Conservation (phyloP, 78 protist species). For the Speleostelium caveatum region DNA sequence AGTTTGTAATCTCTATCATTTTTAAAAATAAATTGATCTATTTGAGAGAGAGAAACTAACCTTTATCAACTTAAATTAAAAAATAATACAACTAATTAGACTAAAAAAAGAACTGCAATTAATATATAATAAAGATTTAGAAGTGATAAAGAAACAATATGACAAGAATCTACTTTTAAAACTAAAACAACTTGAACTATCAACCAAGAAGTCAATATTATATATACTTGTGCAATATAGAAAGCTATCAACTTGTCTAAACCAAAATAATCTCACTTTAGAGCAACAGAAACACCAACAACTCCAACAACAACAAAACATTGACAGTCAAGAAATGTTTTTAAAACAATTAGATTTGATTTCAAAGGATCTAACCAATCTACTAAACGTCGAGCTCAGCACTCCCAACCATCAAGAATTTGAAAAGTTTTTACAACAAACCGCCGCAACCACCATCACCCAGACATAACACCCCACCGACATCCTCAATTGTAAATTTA, state of each 20-base stretch:
- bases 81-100: not conserved
- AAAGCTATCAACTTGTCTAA: no score
- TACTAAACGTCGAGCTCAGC: no score
- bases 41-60: not conserved
- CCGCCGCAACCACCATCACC: no score
- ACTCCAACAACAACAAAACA: not conserved
- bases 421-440: no score
- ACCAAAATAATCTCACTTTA: no score
- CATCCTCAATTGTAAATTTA: no score
- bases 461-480: no score
- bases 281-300: not conserved
- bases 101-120: conserved; percentile 7
- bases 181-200: conserved; percentile 14
- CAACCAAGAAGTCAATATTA: conserved; percentile 20
- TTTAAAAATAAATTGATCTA: not conserved
- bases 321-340: not conserved
- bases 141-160: conserved; percentile 6
- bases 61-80: no score
- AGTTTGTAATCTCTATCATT: not conserved
- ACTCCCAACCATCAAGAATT: no score
- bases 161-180: conserved; percentile 4
- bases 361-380: no score
- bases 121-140: conserved; percentile 13
- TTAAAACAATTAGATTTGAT: no score
- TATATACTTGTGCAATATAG: not conserved